Percentiles rank a stretch among this genome's conserved stretches.
Conservation (phyloP, 345 rosid genomes). For the Arabis alpina region DNA sequence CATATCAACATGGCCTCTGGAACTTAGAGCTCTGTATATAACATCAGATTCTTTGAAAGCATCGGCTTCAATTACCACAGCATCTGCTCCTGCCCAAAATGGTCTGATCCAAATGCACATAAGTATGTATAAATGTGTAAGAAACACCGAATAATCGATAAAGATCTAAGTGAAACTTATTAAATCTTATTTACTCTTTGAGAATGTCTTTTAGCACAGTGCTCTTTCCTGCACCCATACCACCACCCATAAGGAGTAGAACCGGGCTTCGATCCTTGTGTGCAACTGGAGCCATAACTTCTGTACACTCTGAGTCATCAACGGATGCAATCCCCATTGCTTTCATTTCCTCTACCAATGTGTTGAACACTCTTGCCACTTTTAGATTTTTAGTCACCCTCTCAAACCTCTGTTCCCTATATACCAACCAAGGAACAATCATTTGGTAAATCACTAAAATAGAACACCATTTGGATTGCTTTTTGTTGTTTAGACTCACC, state of each 20-base stretch:
- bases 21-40: slow-evolving; percentile 82
- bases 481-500: slow-evolving; percentile 43
- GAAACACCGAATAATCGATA: neutral
- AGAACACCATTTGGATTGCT: neutral
- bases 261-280: slow-evolving; percentile 87
- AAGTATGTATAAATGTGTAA: slow-evolving; percentile 13
- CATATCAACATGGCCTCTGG: slow-evolving; percentile 87
- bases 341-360: slow-evolving; percentile 89
- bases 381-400: slow-evolving; percentile 75
- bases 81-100: slow-evolving; percentile 90
- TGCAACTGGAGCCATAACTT: slow-evolving; percentile 93
- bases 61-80: slow-evolving; percentile 93
- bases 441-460: slow-evolving; percentile 2
- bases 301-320: slow-evolving; percentile 70
- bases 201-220: slow-evolving; percentile 93
- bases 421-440: slow-evolving; percentile 31
- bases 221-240: slow-evolving; percentile 99
- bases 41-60: slow-evolving; percentile 99
- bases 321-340: slow-evolving; percentile 69
- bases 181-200: slow-evolving; percentile 61
- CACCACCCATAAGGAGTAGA: slow-evolving; percentile 96
- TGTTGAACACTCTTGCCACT: slow-evolving; percentile 76
- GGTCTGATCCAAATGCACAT: slow-evolving; percentile 55
- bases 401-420: slow-evolving; percentile 86
- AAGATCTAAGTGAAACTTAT: neutral